Evolutionary conservation across 2,329 filamentous ascomycete genomes (phyloP).

Genomic region (Fusarium sp.): DNA sequence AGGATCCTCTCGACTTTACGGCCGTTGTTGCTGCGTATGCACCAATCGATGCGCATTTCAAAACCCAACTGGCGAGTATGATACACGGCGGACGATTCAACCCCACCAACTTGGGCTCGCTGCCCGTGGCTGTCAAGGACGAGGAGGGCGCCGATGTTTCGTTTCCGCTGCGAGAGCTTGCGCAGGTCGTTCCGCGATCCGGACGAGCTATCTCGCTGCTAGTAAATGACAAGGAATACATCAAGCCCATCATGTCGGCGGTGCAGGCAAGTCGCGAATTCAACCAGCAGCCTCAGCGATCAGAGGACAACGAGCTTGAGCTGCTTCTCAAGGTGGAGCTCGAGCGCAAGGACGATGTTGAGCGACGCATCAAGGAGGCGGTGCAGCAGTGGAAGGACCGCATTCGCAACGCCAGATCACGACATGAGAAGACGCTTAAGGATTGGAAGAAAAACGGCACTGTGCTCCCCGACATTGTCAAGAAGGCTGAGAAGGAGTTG

Average conservation of each 20-base stretch:
- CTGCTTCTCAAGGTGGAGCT: slow-evolving; percentile 67
- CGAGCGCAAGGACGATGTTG: slow-evolving; percentile 63
- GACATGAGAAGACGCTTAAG: slow-evolving; percentile 63
- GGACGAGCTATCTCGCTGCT: slow-evolving; percentile 58
- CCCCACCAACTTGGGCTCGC: slow-evolving; percentile 61
- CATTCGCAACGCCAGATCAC: slow-evolving; percentile 61
- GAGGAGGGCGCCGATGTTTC: slow-evolving; percentile 45
- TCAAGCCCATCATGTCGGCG: slow-evolving; percentile 68
- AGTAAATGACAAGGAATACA: slow-evolving; percentile 58
- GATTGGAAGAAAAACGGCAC: slow-evolving; percentile 61
- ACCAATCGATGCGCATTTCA: slow-evolving; percentile 58
- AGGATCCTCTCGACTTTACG: slow-evolving; percentile 63
- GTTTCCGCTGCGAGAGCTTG: slow-evolving; percentile 67
- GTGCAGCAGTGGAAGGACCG: slow-evolving; percentile 65
- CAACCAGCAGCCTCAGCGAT: slow-evolving; percentile 71
- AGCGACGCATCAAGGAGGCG: slow-evolving; percentile 58
- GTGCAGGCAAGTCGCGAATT: slow-evolving; percentile 65
- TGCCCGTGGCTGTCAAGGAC: slow-evolving; percentile 57
- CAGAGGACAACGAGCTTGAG: slow-evolving; percentile 70
- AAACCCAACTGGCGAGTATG: slow-evolving; percentile 57
- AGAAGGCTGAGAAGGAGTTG: slow-evolving; percentile 61
- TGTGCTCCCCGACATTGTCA: slow-evolving; percentile 62
- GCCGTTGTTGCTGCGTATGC: slow-evolving; percentile 61
- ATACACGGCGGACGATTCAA: slow-evolving; percentile 65
- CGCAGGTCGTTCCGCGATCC: slow-evolving; percentile 64